phyloP scores from a whole-genome alignment of 495 filamentous ascomycete species.

The Daldinia decipiens region DNA sequence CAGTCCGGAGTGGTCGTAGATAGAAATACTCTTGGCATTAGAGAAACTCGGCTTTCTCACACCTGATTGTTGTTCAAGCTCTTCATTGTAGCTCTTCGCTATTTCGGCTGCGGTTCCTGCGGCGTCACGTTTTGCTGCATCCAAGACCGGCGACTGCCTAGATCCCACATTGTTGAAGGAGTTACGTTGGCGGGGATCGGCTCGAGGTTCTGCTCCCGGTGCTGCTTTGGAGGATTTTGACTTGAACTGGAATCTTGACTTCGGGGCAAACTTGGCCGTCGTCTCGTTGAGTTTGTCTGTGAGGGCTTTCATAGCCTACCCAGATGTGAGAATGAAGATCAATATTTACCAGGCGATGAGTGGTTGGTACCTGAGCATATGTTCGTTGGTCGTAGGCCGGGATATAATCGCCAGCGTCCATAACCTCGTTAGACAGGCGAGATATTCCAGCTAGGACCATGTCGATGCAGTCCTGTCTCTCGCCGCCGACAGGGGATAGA shows the following conservation, averaged over 20 bases:
- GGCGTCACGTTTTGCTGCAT: conserved; percentile 49
- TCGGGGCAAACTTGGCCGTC: conserved; percentile 53
- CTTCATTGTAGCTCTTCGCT: conserved; percentile 62
- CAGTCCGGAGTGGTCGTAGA: conserved; percentile 68
- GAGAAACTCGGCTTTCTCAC: conserved; percentile 70
- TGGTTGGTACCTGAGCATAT: conserved; percentile 50
- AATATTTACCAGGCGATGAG: not conserved
- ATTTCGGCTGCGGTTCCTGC: conserved; percentile 45
- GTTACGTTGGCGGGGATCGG: conserved; percentile 29
- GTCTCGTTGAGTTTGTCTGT: conserved; percentile 57
- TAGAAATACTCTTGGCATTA: conserved; percentile 66
- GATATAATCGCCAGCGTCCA: conserved; percentile 56
- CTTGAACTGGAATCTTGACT: conserved; percentile 61
- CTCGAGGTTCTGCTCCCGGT: conserved; percentile 18
- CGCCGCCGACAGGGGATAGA: conserved; percentile 52
- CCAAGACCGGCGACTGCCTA: conserved; percentile 25
- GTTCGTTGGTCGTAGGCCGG: conserved; percentile 59
- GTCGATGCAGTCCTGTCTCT: conserved; percentile 59
- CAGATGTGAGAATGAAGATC: conserved; percentile 27
- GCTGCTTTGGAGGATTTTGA: conserved; percentile 41
- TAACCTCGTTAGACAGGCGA: conserved; percentile 54
- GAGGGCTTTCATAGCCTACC: conserved; percentile 53
- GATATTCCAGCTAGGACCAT: conserved; percentile 57
- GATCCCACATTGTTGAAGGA: conserved; percentile 36
- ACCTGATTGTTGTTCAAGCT: conserved; percentile 50